Base-by-base conservation (phyloP, 2,329 filamentous ascomycete species). In the Aspergillus fumigatus region DNA sequence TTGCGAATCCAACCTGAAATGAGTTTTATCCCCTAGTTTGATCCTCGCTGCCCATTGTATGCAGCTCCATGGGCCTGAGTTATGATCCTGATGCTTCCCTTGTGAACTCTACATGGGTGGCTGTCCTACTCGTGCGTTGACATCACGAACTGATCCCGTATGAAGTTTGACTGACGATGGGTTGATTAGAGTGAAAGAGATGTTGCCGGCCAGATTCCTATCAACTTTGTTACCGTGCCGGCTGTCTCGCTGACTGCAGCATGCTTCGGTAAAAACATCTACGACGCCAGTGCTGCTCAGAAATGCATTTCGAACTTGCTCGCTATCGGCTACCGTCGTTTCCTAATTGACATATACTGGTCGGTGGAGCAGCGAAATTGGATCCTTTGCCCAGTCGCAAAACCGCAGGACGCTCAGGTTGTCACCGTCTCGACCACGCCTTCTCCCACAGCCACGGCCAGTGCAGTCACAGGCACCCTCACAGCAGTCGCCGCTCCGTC, bases 341-440 rank as follows among this genome's bases (percentile, higher is more conserved):
- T 87, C 48, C 71, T 82, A 47, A 70, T 87, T 27, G 86, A 88
- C 67, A 63, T 87, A 11, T 88, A 85, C 65, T 88, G 86, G 86
- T 85, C 87, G 60, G 65, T 77, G 25, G 75, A 72, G 29, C 76
- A 79, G 27, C 71, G 70, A 32, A 66, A 76, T 43, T 88, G 85
- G 83, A 82, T 77, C 51, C 77, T 88, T 19, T 88, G 86, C 66
- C 86, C 86, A 0, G 82, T 82, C 2, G 69, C 79, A 48, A 74
- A 85, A 52, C 79, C 80, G 38, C 60, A 64, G 27, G 63, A 64
- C 54, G 59, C 58, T 29, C 50, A 60, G 4, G 65, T 60, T 29
- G 60, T 64, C 11, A 64, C 57, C 8, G 55, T 65, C n/a, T 65
- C 66, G 4, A 51, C 59, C 2, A 61, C 61, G 14, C 50, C 54